Conservation (phyloP, 2,329 filamentous ascomycete species). For the Neonectria magnoliae region DNA sequence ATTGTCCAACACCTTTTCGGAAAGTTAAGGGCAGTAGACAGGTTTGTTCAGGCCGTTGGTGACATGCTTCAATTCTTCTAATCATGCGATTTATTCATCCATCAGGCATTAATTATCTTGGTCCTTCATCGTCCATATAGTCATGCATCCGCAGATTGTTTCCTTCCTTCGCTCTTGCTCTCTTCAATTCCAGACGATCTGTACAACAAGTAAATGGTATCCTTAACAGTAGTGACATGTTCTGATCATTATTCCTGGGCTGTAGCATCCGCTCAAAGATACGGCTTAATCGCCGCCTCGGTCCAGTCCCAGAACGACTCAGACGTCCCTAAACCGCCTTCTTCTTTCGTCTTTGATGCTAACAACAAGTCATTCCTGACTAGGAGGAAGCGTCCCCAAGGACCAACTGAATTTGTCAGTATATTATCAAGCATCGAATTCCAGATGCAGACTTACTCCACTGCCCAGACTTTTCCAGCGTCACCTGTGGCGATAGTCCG, state of each 20-base stretch:
- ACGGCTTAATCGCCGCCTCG: conserved; percentile 2
- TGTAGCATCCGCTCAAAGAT: neutral
- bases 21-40: no score
- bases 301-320: conserved; percentile 16
- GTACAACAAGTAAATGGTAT: neutral
- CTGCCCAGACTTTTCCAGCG: neutral
- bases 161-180: neutral
- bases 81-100: no score
- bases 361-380: conserved; percentile 2
- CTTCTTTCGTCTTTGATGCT: conserved; percentile 9
- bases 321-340: conserved; percentile 10
- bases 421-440: neutral
- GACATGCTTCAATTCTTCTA: no score
- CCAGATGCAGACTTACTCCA: conserved; percentile 4
- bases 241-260: neutral
- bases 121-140: neutral
- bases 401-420: conserved; percentile 4
- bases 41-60: no score
- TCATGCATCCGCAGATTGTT: neutral
- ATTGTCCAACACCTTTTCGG: no score
- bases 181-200: neutral
- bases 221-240: neutral
- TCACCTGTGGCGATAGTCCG: conserved; percentile 9
- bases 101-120: neutral
- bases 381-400: conserved; percentile 12